Evolutionary conservation across 306 rosid genomes (phyloP), one percentile per base, ranked within the genome.

Genomic region (Elaeagnus macrophylla): DNA sequence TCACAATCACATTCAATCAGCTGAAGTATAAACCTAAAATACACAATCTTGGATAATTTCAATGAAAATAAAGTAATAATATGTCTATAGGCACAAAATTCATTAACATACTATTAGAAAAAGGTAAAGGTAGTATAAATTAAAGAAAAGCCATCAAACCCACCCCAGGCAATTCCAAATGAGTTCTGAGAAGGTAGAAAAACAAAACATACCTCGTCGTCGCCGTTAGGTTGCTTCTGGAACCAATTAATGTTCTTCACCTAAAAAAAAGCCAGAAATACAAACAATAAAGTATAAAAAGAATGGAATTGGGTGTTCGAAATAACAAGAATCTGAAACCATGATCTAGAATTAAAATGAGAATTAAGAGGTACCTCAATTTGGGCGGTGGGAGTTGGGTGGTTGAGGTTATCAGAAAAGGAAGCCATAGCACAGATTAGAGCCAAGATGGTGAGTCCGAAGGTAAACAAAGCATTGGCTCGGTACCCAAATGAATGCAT

Each of bases 401-500:
- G 56, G 59, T 78, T 86, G 72, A 86, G 72, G 56, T 83, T 80
- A 58, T 91, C 97, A 5, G 86, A 72, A 16, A 86, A 6, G 39
- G 97, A 86, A 7, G 96, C 94, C 68, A 86, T 72, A 48, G 82
- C 85, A 58, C 89, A 86, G 72, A 84, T 71, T 12, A 91, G 62
- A n/a, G 96, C 97, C 0, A 91, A 77, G 53, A 91, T 83, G 8
- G 95, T 86, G 7, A 88, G 67, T 6, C 94, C 75, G 54, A 91
- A 91, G 41, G 96, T 86, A 12, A 91, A 56, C 77, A 91, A 5
- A 50, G 93, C 97, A 54, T 82, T 91, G 42, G 85, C 93, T 82
- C 96, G 72, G 64, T 80, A 75, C 39, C 89, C 93, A 70, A 86
- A 86, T 8, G 97, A 83, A 80, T 86, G 93, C 97, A 91, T 91